A percentile compares a stretch with the other conserved stretches of the same genome.
Evolutionary conservation across 1,284 basidiomycete species (phyloP).

Genomic region (Cutaneotrichosporon dermatis): DNA sequence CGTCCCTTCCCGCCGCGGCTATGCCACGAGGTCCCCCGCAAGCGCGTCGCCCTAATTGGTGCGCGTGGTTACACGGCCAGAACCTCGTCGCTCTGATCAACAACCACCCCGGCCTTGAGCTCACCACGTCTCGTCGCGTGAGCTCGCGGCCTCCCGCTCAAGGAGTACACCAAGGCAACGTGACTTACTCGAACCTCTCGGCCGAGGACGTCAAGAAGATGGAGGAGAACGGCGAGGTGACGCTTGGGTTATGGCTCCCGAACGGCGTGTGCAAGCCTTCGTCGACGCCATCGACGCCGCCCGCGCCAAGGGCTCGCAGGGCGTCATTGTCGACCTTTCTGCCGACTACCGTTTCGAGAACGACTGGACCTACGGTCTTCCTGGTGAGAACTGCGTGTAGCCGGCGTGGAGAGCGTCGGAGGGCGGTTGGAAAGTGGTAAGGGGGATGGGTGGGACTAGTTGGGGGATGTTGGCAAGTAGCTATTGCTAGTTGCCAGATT

Average conservation of each 20-base stretch:
- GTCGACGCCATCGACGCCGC: constrained; percentile 89
- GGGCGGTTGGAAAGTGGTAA: not conserved
- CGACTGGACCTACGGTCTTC: constrained; percentile 95
- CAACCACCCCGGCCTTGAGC: constrained; percentile 76
- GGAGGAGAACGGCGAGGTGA: constrained; percentile 86
- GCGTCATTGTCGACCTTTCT: constrained; percentile 82
- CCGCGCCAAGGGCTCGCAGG: constrained; percentile 55
- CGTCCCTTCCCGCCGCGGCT: no score
- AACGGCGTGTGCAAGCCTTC: constrained; percentile 97
- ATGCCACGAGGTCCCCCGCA: constrained; percentile 61
- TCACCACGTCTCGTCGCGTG: constrained; percentile 95
- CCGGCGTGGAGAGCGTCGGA: not conserved
- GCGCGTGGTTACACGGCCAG: constrained; percentile 93
- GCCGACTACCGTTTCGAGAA: constrained; percentile 95
- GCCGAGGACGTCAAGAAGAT: constrained; percentile 72
- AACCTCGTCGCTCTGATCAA: constrained; percentile 81
- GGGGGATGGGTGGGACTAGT: no score
- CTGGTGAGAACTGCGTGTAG: constrained; percentile 65
- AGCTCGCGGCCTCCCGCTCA: constrained; percentile 80
- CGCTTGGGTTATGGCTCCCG: constrained; percentile 98
- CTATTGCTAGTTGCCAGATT: no score
- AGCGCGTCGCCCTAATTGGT: constrained; percentile 90
- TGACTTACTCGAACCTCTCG: constrained; percentile 77
- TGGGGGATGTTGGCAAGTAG: no score
- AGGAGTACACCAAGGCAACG: constrained; percentile 75